phyloP scores from a whole-genome alignment of 179 eudicot genomes.

The Drosera spatulata region DNA sequence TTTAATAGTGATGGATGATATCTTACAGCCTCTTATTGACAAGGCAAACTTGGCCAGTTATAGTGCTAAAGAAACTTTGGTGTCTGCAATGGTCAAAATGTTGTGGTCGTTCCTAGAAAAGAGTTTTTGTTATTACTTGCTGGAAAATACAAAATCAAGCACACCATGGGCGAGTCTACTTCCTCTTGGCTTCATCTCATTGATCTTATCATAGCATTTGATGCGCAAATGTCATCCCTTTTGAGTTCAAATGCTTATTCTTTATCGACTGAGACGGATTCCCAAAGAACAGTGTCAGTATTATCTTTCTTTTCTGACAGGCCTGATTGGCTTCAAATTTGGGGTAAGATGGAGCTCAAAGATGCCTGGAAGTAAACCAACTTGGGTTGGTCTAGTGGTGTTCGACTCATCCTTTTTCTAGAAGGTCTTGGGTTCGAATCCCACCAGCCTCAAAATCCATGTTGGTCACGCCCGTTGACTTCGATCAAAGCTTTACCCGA shows the following conservation, averaged over 20 bases:
- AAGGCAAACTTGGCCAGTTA: conserved; percentile 30
- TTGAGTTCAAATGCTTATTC: conserved; percentile 27
- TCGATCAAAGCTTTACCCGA: no score
- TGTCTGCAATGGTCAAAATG: conserved; percentile 32
- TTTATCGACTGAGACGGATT: conserved; percentile 13
- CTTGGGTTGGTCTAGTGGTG: no score
- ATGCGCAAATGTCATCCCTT: conserved; percentile 32
- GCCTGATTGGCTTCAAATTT: conserved; percentile 39
- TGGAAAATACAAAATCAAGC: conserved; percentile 25
- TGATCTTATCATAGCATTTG: conserved; percentile 34
- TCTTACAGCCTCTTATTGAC: conserved; percentile 52
- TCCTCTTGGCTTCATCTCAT: conserved; percentile 44
- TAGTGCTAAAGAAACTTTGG: conserved; percentile 59
- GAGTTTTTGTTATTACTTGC: conserved; percentile 26
- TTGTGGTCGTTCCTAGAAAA: conserved; percentile 31
- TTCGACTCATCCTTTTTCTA: no score
- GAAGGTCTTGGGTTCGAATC: no score
- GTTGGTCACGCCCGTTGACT: no score
- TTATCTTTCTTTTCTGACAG: conserved; percentile 34
- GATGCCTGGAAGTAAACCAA: conserved; percentile 33
- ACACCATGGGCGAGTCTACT: conserved; percentile 15
- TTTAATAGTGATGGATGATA: conserved; percentile 46
- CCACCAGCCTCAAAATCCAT: no score
- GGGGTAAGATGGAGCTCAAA: conserved; percentile 47
- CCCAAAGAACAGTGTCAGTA: conserved; percentile 21